A percentile compares a stretch with the other conserved stretches of the same genome.
These are phyloP conservation scores for Blastobotrys buckinghamii DNA, from an alignment of 1,139 yeast genomes.

Conservation along the genomic window DNA sequence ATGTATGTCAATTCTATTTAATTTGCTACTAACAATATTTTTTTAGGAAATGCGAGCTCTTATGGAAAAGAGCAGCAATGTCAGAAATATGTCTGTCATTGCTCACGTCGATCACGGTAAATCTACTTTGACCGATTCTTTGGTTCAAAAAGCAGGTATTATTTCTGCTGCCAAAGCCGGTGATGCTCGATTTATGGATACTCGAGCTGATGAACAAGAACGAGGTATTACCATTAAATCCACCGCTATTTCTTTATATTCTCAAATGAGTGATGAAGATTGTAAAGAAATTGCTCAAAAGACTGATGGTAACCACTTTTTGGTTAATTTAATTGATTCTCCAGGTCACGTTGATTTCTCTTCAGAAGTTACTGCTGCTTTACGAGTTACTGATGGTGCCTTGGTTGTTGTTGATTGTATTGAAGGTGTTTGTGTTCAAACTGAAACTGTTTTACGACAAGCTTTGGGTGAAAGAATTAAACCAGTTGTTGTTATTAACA, in stretches of 20 bases:
- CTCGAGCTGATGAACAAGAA: conserved; percentile 99
- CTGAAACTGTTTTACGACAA: conserved; percentile 99
- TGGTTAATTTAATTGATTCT: conserved; percentile 97
- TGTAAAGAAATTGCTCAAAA: conserved; percentile 93
- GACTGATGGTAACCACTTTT: conserved; percentile 90
- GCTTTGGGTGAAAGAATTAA: conserved; percentile 98
- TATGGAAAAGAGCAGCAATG: conserved; percentile 99
- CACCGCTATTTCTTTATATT: conserved; percentile 94
- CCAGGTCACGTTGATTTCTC: conserved; percentile 99
- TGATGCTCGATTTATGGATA: conserved; percentile 99
- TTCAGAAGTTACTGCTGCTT: conserved; percentile 99
- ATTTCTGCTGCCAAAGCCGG: conserved; percentile 99
- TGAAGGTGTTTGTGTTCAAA: conserved; percentile 99
- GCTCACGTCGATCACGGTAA: conserved; percentile 99
- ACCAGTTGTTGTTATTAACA: conserved; percentile 98
- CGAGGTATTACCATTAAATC: conserved; percentile 99
- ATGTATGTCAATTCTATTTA: conserved; percentile 22
- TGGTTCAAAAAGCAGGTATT: conserved; percentile 86
- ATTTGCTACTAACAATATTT: conserved; percentile 7
- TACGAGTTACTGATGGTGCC: conserved; percentile 99
- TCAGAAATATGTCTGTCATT: conserved; percentile 99
- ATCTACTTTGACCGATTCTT: conserved; percentile 97
- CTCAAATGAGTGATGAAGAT: conserved; percentile 87
- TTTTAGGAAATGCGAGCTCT: conserved; percentile 85
- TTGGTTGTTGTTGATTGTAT: conserved; percentile 98